Evolutionary conservation across 768 basidiomycete species (phyloP), one percentile per base, ranked within the genome.

Genomic region (Zangia roseola): DNA sequence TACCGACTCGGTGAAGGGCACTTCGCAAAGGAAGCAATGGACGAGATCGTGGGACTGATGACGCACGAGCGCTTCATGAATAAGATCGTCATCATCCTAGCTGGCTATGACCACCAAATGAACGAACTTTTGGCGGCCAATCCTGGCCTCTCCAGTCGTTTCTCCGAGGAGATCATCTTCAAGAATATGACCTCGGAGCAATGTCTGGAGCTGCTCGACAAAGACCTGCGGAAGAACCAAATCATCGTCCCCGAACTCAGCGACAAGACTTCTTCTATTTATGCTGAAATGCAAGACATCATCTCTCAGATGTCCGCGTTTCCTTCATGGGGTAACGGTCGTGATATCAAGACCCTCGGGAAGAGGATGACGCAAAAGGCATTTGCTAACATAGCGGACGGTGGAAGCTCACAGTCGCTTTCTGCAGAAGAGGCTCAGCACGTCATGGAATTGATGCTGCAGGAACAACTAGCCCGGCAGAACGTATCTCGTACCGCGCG

Each of bases 21-120:
- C 6, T 88, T 86, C 54, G 83, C 84, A 2, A 76, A 85, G 57
- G 86, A 88, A 58, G 86, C 87, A 10, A 76, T 86, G 33, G 87
- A 88, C 57, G 86, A 88, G 55, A 60, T 88, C n/a, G 86, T 88
- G 6, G 78, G 78, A 6, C 57, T 82, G 13, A 70, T 88, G 51
- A 88, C 86, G 2, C 69, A 83, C 37, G 77, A 81, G 4, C 69
- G 65, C 23, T 88, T 74, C 71, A 73, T 74, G 56, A 70, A 73
- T 16, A 86, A 85, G 58, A 65, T 88, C 21, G 72, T 88, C 36
- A 80, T 88, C 58, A 80, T 88, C 47, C 72, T 88, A 13, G 86
- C 86, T 17, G 86, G 86, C 2, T 88, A 88, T 54, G 83, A 85
- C 55, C 54, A 79, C 6, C 81, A 88, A 42, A 88, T 88, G 72